phyloP scores from a whole-genome alignment of 164 flowering plant genomes.

The Sedum album region DNA sequence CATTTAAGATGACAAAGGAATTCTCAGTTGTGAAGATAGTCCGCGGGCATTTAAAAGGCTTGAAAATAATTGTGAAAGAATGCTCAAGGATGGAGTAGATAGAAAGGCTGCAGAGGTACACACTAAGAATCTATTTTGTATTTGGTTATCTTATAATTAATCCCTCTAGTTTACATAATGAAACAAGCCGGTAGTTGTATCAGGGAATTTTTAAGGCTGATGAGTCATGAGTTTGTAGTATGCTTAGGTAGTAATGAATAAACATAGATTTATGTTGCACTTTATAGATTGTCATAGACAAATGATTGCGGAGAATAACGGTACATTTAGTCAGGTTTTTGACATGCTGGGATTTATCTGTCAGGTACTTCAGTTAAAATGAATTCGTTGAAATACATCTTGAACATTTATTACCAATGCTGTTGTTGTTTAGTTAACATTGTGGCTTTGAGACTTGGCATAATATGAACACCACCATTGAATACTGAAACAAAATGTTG shows the following conservation, averaged over 20 bases:
- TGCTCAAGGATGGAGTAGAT: neutral
- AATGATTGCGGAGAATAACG: neutral
- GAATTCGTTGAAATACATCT: neutral
- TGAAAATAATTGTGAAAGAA: neutral
- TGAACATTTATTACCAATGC: neutral
- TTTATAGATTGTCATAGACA: neutral
- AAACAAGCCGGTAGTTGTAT: neutral
- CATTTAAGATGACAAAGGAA: neutral
- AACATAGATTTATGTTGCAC: neutral
- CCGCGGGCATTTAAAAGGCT: neutral
- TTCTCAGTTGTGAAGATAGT: neutral
- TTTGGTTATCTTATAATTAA: neutral
- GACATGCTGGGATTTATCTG: neutral
- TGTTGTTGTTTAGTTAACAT: neutral
- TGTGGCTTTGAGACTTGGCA: neutral
- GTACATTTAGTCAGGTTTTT: neutral
- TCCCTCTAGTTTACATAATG: neutral
- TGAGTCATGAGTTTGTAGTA: neutral
- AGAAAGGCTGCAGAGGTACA: neutral
- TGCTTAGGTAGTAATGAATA: neutral
- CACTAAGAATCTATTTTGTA: neutral
- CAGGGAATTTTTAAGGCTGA: neutral
- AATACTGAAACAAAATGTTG: neutral
- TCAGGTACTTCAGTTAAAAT: neutral
- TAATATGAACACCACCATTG: neutral